A percentile compares a stretch with the other conserved stretches of the same genome.
Evolutionary conservation across 495 filamentous ascomycete genomes (phyloP).

Genomic region (Penicillium coffeae): DNA sequence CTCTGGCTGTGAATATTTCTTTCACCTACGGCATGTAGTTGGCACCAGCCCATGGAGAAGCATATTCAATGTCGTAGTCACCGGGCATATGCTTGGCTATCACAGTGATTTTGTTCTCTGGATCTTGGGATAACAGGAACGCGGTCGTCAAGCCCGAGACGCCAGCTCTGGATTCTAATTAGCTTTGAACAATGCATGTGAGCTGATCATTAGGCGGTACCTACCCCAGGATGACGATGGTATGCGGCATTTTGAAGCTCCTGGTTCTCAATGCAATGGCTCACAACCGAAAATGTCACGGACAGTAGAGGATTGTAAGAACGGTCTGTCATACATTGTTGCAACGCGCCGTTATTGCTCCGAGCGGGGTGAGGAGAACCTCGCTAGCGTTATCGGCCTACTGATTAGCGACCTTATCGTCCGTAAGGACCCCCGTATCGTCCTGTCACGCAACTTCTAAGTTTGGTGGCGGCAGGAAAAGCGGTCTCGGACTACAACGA

Average conservation of each 20-base stretch:
- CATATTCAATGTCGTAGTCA: slow-evolving; percentile 96
- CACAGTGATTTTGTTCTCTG: slow-evolving; percentile 69
- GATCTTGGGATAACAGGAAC: slow-evolving; percentile 68
- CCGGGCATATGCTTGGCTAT: slow-evolving; percentile 97
- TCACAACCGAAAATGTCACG: neutral
- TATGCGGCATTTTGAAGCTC: slow-evolving; percentile 17
- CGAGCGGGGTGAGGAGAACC: neutral
- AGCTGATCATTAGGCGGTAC: slow-evolving; percentile 9
- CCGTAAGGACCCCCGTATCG: neutral
- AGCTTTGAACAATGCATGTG: neutral
- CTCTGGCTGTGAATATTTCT: neutral
- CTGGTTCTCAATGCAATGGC: neutral
- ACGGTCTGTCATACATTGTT: neutral
- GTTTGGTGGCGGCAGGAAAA: slow-evolving; percentile 10
- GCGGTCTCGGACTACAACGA: slow-evolving; percentile 15
- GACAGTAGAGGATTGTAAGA: neutral
- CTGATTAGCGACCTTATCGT: neutral
- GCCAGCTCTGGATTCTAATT: slow-evolving; percentile 61
- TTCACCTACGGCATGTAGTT: slow-evolving; percentile 78
- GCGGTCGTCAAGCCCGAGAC: slow-evolving; percentile 92
- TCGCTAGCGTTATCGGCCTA: neutral
- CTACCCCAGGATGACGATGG: slow-evolving; percentile 66
- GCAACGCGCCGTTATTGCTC: neutral
- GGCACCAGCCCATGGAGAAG: slow-evolving; percentile 92
- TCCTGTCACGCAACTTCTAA: neutral